A percentile compares a stretch with the other conserved stretches of the same genome.
These are phyloP conservation scores for Aspergillus bridgeri DNA, from an alignment of 495 filamentous ascomycete genomes.

Conservation along the genomic window DNA sequence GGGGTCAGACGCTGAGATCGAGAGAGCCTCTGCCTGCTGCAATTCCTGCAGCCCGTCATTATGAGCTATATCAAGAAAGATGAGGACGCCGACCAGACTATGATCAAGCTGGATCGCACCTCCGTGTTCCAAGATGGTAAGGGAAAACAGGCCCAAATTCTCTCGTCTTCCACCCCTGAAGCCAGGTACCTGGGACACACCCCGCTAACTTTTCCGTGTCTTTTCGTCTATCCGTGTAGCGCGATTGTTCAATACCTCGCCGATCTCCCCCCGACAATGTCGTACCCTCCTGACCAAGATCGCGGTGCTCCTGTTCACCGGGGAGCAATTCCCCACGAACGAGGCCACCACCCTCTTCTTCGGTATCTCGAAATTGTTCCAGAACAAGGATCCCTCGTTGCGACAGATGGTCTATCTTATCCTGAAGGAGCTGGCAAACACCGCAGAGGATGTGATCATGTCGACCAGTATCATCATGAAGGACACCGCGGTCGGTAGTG, in stretches of 20 bases:
- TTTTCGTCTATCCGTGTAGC: conserved; percentile 50
- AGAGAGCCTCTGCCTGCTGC: conserved; percentile 30
- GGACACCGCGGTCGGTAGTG: conserved; percentile 92
- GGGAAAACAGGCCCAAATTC: conserved; percentile 16
- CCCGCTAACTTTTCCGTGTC: conserved; percentile 16
- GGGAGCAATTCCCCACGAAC: conserved; percentile 92
- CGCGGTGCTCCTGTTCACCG: conserved; percentile 91
- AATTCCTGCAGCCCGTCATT: conserved; percentile 37
- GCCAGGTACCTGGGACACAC: conserved; percentile 7
- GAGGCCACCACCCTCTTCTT: conserved; percentile 99
- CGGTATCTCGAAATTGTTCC: conserved; percentile 98
- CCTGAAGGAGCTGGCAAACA: conserved; percentile 92
- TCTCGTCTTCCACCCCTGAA: conserved; percentile 21
- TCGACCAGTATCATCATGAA: conserved; percentile 99
- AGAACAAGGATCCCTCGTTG: conserved; percentile 97
- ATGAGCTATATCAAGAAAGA: conserved; percentile 99
- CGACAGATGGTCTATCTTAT: conserved; percentile 99
- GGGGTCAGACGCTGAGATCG: conserved; percentile 7
- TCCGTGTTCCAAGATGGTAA: conserved; percentile 99
- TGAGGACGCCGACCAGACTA: conserved; percentile 87
- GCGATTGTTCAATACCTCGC: conserved; percentile 94
- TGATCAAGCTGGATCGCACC: conserved; percentile 96
- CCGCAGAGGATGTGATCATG: conserved; percentile 99
- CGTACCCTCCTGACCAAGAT: conserved; percentile 97
- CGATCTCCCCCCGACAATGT: conserved; percentile 91